These are phyloP conservation scores for Kregervanrija delftensis DNA, from an alignment of 805 yeast genomes.

Conservation along the genomic window DNA sequence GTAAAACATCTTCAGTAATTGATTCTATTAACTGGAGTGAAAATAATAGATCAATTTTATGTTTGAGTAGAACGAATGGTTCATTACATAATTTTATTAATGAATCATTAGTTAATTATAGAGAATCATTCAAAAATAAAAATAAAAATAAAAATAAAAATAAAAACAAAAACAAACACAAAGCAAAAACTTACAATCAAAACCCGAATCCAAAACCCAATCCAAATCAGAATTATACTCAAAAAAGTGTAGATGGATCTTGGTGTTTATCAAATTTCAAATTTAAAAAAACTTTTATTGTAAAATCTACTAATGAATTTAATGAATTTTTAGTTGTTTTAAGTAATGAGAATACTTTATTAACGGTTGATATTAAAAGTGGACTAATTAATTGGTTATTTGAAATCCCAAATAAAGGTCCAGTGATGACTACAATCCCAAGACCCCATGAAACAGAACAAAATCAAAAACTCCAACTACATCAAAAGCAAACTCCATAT, in stretches of 20 bases:
- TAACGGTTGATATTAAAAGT: constrained; percentile 11
- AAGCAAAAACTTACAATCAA: background rate
- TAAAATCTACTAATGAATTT: background rate
- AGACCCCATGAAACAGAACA: too few species aligned
- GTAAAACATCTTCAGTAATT: constrained; percentile 53
- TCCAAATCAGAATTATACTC: background rate
- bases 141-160: background rate
- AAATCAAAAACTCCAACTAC: too few species aligned
- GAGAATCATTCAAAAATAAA: background rate
- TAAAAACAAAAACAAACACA: background rate
- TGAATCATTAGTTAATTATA: constrained; percentile 23
- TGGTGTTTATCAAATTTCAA: constrained; percentile 41
- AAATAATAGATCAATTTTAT: constrained; percentile 37
- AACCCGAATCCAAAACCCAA: too few species aligned
- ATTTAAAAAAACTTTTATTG: constrained; percentile 12
- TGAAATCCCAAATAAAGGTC: background rate
- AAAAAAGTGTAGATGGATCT: constrained; percentile 20
- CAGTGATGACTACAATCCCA: too few species aligned
- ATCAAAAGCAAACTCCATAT: too few species aligned
- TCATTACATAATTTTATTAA: constrained; percentile 58
- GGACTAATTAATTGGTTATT: constrained; percentile 19
- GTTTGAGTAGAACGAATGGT: constrained; percentile 48
- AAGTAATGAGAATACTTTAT: constrained; percentile 17
- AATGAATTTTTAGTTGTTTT: constrained; percentile 16
- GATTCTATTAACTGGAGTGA: constrained; percentile 47